These are phyloP conservation scores for Calonectria leucothoes DNA, from an alignment of 2,329 filamentous ascomycete genomes.

Conservation along the genomic window DNA sequence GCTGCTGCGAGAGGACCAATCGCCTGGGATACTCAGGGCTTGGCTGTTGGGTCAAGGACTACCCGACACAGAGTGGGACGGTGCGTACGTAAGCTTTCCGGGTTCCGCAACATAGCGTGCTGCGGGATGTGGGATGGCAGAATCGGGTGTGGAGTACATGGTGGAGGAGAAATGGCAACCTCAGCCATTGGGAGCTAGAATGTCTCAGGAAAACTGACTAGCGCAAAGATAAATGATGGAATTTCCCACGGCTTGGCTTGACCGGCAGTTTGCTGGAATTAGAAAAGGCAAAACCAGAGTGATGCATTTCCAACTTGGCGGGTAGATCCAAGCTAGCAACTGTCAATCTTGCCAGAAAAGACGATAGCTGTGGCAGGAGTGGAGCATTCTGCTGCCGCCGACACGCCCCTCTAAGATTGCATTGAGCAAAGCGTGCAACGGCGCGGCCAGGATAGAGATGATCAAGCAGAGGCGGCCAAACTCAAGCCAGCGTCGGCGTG, in stretches of 20 bases:
- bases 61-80: conserved; percentile 35
- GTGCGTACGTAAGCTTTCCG: conserved; percentile 39
- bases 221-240: conserved; percentile 33
- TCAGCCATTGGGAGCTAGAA: conserved; percentile 38
- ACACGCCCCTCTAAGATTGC: not conserved
- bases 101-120: conserved; percentile 18
- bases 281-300: not conserved
- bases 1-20: conserved; percentile 12
- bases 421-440: not conserved
- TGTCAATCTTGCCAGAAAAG: conserved; percentile 4
- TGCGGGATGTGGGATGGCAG: conserved; percentile 36
- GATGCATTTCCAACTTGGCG: not conserved
- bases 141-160: conserved; percentile 30
- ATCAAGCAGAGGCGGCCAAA: conserved; percentile 11
- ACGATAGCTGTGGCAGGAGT: not conserved
- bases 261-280: conserved; percentile 30
- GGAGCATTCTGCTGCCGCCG: not conserved
- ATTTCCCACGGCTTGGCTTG: conserved; percentile 27
- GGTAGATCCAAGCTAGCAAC: not conserved
- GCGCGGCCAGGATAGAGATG: conserved; percentile 8
- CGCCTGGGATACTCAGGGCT: conserved; percentile 12
- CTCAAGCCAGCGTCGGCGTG: conserved; percentile 22
- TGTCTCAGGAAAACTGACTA: conserved; percentile 44
- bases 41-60: conserved; percentile 12
- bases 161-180: conserved; percentile 27